Percentiles rank a stretch among this genome's conserved stretches.
These are phyloP conservation scores for Pichia sp. DNA, from an alignment of 1,139 yeast genomes.

Conservation along the genomic window DNA sequence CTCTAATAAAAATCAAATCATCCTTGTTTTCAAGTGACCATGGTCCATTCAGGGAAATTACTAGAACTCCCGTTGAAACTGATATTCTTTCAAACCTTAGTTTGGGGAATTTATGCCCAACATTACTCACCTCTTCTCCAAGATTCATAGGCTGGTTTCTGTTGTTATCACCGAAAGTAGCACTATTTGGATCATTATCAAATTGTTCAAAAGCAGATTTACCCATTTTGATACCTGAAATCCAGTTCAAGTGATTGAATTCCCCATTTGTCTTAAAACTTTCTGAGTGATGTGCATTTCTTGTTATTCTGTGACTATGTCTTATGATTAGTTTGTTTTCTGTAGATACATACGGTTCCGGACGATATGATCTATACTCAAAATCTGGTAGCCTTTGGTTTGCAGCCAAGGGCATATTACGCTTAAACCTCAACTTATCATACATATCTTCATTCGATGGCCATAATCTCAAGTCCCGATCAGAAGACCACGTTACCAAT, in stretches of 20 bases:
- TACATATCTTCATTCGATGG: slow-evolving; percentile 56
- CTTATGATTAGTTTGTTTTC: slow-evolving; percentile 20
- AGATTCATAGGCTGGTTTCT: slow-evolving; percentile 53
- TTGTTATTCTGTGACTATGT: slow-evolving; percentile 10
- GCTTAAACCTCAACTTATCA: slow-evolving; percentile 45
- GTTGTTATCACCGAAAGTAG: slow-evolving; percentile 21
- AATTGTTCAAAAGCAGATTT: slow-evolving; percentile 26
- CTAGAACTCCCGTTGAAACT: slow-evolving; percentile 75
- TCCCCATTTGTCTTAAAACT: slow-evolving; percentile 15
- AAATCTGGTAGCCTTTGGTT: slow-evolving; percentile 32
- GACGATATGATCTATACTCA: slow-evolving; percentile 40
- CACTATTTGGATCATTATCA: slow-evolving; percentile 22
- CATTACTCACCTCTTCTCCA: slow-evolving; percentile 86
- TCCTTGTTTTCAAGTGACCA: slow-evolving; percentile 41
- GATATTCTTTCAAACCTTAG: slow-evolving; percentile 80
- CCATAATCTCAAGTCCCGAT: slow-evolving; percentile 80
- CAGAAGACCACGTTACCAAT: slow-evolving; percentile 90
- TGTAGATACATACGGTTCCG: slow-evolving; percentile 32
- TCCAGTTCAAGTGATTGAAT: slow-evolving; percentile 76
- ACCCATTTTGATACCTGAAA: slow-evolving; percentile 83
- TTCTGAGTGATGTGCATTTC: slow-evolving; percentile 2
- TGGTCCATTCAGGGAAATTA: slow-evolving; percentile 74
- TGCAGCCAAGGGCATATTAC: slow-evolving; percentile 27
- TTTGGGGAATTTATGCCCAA: slow-evolving; percentile 87
- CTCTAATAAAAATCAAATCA: slow-evolving; percentile 59